Base-by-base conservation (phyloP, 2,329 filamentous ascomycete genomes). In the Hymenoscyphus fructigenus region DNA sequence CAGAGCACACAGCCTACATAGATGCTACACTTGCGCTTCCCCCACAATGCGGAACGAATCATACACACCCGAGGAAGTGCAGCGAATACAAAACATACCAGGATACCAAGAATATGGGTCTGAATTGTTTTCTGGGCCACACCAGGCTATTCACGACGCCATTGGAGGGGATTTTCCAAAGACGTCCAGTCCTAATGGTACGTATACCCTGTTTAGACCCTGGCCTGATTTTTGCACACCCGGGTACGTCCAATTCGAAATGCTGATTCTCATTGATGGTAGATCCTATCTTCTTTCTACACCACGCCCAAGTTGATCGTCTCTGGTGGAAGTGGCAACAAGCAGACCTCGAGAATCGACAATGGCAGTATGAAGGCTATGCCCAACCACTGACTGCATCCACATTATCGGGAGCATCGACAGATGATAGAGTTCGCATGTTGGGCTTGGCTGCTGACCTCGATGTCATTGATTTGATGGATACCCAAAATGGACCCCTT, bases 241-340 rank as follows among this genome's bases (percentile, higher is more conserved):
- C 56, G 56, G 23, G 4, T 17, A 17, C n/a, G 26, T 32, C 26
- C 14, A 26, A 9, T 15, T 26, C 26, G 12, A 4, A 50, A 23
- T 50, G 26, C 53, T 59, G 23, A 59, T 41, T 26, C 9, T 29
- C 15, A 3, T 36, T 4, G 41, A 55, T 28, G 14, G 32, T 82
- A 84, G 70, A 74, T 58, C 72, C 76, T 0, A 28, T 79, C 23
- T 79, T 79, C 63, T 78, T 72, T 38, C 58, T 73, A 2, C 72
- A 74, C 59, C 72, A 74, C 50, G 67, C 69, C 14, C 72, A 72
- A 59, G 34, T 74, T 3, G 72, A 74, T 47, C 64, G 70, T 4
- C 23, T 71, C 17, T 78, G 72, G 74, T 71, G 74, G 67, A 66
- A 68, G 14, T 78, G 77, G 78, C 75, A 78, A 28, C 62, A 69